These are phyloP conservation scores for Cinnamomum micranthum DNA, from an alignment of 164 flowering plant genomes.

Conservation along the genomic window DNA sequence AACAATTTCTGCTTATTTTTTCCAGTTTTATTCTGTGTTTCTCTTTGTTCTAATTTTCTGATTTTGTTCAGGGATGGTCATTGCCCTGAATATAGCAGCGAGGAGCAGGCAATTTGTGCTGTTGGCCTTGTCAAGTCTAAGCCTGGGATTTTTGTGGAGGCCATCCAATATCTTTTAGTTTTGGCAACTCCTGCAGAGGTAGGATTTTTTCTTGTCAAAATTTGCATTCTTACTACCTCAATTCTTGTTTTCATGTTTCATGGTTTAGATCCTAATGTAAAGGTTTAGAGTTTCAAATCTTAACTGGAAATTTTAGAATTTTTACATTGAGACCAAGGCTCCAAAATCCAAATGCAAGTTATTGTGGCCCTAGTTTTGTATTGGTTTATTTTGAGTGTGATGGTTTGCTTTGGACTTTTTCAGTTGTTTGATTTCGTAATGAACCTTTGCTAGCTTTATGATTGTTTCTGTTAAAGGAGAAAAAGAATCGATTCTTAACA, in stretches of 20 bases:
- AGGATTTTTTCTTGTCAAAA: background rate
- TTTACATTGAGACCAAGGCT: background rate
- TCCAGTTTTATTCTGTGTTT: background rate
- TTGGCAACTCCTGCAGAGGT: conserved; percentile 97
- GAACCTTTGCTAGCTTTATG: too few species aligned
- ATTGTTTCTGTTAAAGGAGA: too few species aligned
- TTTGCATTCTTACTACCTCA: background rate
- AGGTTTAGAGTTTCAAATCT: background rate
- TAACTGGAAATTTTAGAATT: background rate
- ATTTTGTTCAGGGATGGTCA: conserved; percentile 74
- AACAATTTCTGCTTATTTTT: background rate
- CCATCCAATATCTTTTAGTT: conserved; percentile 81
- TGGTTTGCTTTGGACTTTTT: too few species aligned
- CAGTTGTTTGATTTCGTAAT: too few species aligned
- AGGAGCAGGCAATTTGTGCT: conserved; percentile 96
- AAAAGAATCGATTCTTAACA: too few species aligned
- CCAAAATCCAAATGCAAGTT: too few species aligned
- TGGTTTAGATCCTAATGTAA: background rate
- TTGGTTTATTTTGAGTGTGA: too few species aligned
- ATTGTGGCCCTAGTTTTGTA: too few species aligned
- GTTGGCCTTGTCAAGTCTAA: conserved; percentile 85
- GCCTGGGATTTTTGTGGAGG: conserved; percentile 88
- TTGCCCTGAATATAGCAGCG: conserved; percentile 88
- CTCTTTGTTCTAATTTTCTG: background rate
- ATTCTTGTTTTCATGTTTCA: background rate